phyloP scores from a whole-genome alignment of 2,329 filamentous ascomycete genomes.

The Colletotrichum truncatum region DNA sequence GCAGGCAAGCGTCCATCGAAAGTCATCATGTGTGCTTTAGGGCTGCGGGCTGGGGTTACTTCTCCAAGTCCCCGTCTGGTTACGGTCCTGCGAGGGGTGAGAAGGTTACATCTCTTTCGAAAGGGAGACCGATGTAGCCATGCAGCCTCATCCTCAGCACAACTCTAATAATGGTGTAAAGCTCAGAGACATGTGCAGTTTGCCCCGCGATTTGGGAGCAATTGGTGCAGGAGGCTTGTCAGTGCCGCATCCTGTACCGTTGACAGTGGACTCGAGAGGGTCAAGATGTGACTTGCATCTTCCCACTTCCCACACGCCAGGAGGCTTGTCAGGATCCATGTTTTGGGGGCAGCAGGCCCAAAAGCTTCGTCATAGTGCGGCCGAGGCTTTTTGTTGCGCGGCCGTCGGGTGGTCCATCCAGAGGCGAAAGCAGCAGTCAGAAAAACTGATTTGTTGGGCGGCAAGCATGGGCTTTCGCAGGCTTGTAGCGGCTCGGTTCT shows the following conservation, averaged over 20 bases:
- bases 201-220: slow-evolving; percentile 25
- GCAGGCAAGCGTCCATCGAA: background rate
- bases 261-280: slow-evolving; percentile 19
- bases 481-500: slow-evolving; percentile 23
- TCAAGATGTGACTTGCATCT: slow-evolving; percentile 29
- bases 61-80: background rate
- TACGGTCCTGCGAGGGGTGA: background rate
- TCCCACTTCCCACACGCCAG: slow-evolving; percentile 21
- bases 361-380: slow-evolving; percentile 19
- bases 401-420: background rate
- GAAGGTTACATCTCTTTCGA: background rate
- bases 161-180: background rate
- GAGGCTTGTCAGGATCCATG: slow-evolving; percentile 13
- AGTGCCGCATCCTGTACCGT: slow-evolving; percentile 3
- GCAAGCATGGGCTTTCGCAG: slow-evolving; percentile 22
- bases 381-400: background rate
- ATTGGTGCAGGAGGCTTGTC: background rate
- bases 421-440: slow-evolving; percentile 10
- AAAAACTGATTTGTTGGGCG: slow-evolving; percentile 25
- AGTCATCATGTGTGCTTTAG: background rate
- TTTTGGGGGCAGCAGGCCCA: slow-evolving; percentile 5
- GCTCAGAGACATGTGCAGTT: background rate
- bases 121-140: background rate
- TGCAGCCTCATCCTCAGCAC: slow-evolving; percentile 23
- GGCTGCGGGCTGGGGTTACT: background rate